Conservation (phyloP, 2,329 filamentous ascomycete genomes). For the Cladobotryum mycophilum region DNA sequence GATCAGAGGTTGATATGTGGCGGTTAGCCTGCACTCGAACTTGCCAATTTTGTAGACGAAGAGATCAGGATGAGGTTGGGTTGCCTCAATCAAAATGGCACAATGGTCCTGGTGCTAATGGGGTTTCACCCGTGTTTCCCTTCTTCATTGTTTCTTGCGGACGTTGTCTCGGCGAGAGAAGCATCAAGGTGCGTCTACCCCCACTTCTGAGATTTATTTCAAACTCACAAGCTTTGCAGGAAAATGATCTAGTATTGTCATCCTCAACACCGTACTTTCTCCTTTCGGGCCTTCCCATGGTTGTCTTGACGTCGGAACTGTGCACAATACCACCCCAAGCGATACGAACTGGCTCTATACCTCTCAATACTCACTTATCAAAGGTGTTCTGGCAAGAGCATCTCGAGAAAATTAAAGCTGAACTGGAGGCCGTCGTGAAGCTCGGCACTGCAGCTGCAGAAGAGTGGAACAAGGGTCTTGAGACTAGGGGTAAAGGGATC, state of each 20-base stretch:
- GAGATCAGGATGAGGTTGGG: slow-evolving; percentile 17
- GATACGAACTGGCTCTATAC: slow-evolving; percentile 44
- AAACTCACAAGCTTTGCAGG: slow-evolving; percentile 41
- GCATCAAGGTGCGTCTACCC: slow-evolving; percentile 54
- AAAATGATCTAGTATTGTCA: slow-evolving; percentile 62
- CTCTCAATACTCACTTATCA: slow-evolving; percentile 45
- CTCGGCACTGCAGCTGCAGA: slow-evolving; percentile 63
- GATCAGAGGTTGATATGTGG: slow-evolving; percentile 72
- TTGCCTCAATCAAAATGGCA: slow-evolving; percentile 42
- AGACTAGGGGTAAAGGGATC: slow-evolving; percentile 52
- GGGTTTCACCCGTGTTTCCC: slow-evolving; percentile 62
- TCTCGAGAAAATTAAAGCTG: slow-evolving; percentile 53
- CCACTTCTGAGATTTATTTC: neutral
- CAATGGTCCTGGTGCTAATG: slow-evolving; percentile 54
- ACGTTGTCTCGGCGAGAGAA: slow-evolving; percentile 53
- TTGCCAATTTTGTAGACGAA: slow-evolving; percentile 63
- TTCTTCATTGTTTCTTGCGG: slow-evolving; percentile 64
- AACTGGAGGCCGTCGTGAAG: slow-evolving; percentile 57
- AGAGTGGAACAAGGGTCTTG: slow-evolving; percentile 75
- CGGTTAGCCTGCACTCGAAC: slow-evolving; percentile 53
- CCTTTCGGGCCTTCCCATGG: slow-evolving; percentile 62
- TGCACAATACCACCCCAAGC: slow-evolving; percentile 53
- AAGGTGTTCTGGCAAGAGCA: slow-evolving; percentile 63
- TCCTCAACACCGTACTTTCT: slow-evolving; percentile 53
- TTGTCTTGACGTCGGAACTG: slow-evolving; percentile 55